These are phyloP conservation scores for Trichosanthes cucumerina DNA, from an alignment of 306 rosid genomes.

Conservation along the genomic window DNA sequence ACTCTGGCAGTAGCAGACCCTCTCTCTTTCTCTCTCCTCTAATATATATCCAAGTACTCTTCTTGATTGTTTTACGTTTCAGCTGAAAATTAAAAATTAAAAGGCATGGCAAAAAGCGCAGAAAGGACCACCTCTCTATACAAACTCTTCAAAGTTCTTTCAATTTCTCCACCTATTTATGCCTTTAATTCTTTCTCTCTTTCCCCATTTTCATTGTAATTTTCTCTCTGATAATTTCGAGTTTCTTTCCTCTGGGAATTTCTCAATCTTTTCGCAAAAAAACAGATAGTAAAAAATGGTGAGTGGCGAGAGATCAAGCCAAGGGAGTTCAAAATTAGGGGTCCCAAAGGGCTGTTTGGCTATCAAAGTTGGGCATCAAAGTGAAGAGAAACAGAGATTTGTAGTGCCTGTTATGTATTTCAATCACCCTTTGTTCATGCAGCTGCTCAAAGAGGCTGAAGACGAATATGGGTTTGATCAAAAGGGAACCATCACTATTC, in stretches of 20 bases:
- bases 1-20: no score
- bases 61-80: no score
- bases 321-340: conserved; percentile 21
- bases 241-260: no score
- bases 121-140: not conserved
- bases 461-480: conserved; percentile 85
- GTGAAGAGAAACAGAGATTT: conserved; percentile 57
- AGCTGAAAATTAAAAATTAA: no score
- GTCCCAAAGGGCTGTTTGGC: conserved; percentile 81
- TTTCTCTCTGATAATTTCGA: no score
- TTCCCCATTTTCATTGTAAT: no score
- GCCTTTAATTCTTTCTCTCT: not conserved
- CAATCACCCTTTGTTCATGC: conserved; percentile 81
- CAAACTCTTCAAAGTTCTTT: not conserved
- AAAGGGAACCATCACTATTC: conserved; percentile 71
- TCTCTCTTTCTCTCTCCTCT: no score
- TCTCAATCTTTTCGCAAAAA: no score
- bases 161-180: not conserved
- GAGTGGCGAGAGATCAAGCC: not conserved
- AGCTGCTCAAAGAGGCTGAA: conserved; percentile 68
- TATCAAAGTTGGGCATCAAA: conserved; percentile 58
- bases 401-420: conserved; percentile 68
- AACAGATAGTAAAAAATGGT: not conserved
- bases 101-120: no score
- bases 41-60: no score